Percentiles rank a stretch among this genome's conserved stretches.
Evolutionary conservation across 2,329 filamentous ascomycete species (phyloP).

Genomic region (Aspergillus transmontanensis): DNA sequence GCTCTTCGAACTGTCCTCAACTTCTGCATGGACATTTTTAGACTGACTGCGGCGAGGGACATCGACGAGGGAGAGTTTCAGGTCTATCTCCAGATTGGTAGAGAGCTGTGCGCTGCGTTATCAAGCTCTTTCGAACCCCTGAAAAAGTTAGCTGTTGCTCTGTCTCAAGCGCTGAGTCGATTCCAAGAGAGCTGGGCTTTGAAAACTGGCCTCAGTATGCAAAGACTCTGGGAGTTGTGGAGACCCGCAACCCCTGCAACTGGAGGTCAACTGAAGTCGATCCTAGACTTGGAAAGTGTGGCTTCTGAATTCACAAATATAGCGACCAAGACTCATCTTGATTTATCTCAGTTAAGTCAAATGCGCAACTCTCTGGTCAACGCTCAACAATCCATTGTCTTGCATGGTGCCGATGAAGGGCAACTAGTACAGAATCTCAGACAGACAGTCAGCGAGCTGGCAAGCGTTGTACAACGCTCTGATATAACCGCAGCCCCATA

Average conservation of each 20-base stretch:
- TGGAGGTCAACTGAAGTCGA: constrained; percentile 33
- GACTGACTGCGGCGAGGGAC: constrained; percentile 41
- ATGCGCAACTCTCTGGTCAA: constrained; percentile 42
- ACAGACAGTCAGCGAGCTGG: constrained; percentile 40
- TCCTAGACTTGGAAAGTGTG: constrained; percentile 40
- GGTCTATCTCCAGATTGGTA: constrained; percentile 52
- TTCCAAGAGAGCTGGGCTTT: constrained; percentile 74
- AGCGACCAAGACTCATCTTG: constrained; percentile 39
- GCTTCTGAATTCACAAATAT: constrained; percentile 41
- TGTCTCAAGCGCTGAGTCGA: constrained; percentile 45
- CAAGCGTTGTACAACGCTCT: constrained; percentile 32
- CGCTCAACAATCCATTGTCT: constrained; percentile 40
- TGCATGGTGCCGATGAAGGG: constrained; percentile 39
- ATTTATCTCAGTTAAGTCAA: constrained; percentile 38
- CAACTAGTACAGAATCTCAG: constrained; percentile 40
- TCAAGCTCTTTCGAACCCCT: constrained; percentile 28
- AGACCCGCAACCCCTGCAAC: constrained; percentile 59
- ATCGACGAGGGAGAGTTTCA: constrained; percentile 59
- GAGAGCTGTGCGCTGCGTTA: constrained; percentile 37
- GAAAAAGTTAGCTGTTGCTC: constrained; percentile 28
- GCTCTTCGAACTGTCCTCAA: constrained; percentile 37
- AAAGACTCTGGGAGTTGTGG: constrained; percentile 72
- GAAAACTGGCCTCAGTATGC: constrained; percentile 77
- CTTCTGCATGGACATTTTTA: constrained; percentile 54
- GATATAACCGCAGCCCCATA: constrained; percentile 41